Evolutionary conservation across 495 filamentous ascomycete species (phyloP), one percentile per base, ranked within the genome.

Genomic region (Xylaria cubensis): DNA sequence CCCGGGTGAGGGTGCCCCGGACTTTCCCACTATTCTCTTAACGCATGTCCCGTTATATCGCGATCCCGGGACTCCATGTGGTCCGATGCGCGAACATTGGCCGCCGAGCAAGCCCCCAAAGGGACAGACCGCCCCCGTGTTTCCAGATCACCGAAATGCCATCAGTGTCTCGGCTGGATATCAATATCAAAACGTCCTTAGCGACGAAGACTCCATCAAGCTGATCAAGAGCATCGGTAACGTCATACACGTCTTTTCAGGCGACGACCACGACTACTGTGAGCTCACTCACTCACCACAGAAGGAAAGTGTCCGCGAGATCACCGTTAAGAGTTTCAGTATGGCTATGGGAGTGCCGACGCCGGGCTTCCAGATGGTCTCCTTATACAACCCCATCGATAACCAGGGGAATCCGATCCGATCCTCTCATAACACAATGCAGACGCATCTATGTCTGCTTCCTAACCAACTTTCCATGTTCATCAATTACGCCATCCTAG

Each of bases 251-350:
- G 91, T 93, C 51, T 98, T 98, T 78, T 97, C 94, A 1, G 97
- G 97, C 2, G 97, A 99, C 75, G 97, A 99, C 80, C 97, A 99
- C 81, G 97, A 99, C 80, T 97, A 98, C 82, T 99, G 97, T 81
- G 94, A 97, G 68, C 81, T 98, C 32, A 82, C 88, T 2, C 97
- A 99, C 78, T 86, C 90, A 70, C 88, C 85, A 12, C 81, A 87
- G 21, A 86, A 88, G 70, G 84, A 84, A 7, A 88, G 87, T 53
- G 91, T 95, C 1, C 88, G 85, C 34, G 97, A 99, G 76, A 95
- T 98, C 73, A 98, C 97, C 0, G 94, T 98, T 69, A 99, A 99
- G 81, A 93, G 90, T 73, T 85, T 97, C 50, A 94, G 90, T 73
- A 97, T 94, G 94, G 93, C 94, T 7, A 98, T 98, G 96, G 95